phyloP scores from a whole-genome alignment of 108 stramenopile genomes.

The Epithemia pelagica region DNA sequence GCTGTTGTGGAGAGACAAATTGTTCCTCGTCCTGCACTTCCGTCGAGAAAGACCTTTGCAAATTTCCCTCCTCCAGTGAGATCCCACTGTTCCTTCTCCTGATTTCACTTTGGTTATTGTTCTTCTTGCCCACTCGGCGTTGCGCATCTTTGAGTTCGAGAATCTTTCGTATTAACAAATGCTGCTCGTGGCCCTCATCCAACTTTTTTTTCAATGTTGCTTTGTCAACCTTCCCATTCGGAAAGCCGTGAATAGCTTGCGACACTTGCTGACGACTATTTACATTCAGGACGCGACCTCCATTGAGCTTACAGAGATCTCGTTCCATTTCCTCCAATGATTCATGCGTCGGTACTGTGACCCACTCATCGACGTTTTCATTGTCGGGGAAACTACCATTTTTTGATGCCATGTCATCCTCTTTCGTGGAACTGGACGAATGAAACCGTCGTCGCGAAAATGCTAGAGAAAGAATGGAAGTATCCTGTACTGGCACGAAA shows the following conservation, averaged over 20 bases:
- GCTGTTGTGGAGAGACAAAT: background rate
- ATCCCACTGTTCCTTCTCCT: too few species aligned
- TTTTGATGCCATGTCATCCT: too few species aligned
- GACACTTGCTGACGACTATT: conserved; percentile 74
- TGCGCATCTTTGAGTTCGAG: background rate
- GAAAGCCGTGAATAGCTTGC: conserved; percentile 44
- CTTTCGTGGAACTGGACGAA: too few species aligned
- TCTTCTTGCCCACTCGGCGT: background rate
- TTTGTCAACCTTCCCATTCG: conserved; percentile 12
- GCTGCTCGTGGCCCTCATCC: conserved; percentile 15
- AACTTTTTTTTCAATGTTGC: background rate
- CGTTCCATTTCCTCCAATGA: background rate
- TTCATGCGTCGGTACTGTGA: too few species aligned
- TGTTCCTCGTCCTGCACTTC: background rate
- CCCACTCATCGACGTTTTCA: too few species aligned
- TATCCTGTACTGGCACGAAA: too few species aligned
- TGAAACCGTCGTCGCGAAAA: too few species aligned
- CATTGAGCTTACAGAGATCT: conserved; percentile 21
- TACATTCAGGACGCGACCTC: conserved; percentile 39
- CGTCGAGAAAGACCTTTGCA: background rate
- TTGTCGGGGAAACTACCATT: too few species aligned
- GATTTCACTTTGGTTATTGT: background rate
- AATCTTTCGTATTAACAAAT: conserved; percentile 24
- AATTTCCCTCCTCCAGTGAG: background rate
- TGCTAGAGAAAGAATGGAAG: too few species aligned